Conservation (phyloP, 768 basidiomycete genomes). For the Xanthoconium purpureum region DNA sequence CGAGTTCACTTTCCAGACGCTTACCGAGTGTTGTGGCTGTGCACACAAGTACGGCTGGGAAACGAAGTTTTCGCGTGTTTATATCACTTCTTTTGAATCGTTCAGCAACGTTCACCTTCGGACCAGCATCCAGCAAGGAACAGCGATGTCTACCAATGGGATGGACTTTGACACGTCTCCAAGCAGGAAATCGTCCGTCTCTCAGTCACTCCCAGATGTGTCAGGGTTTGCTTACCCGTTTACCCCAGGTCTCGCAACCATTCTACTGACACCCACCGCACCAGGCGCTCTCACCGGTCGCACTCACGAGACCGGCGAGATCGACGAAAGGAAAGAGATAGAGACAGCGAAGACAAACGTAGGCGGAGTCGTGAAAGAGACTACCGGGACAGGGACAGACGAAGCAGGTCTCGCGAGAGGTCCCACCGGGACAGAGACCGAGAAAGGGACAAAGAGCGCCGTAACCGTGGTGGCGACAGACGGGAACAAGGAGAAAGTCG, state of each 20-base stretch:
- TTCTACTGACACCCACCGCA: slow-evolving; percentile 74
- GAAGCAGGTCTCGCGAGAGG: slow-evolving; percentile 50
- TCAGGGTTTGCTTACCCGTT: slow-evolving; percentile 5
- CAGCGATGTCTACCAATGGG: slow-evolving; percentile 45
- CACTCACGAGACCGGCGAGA: slow-evolving; percentile 54
- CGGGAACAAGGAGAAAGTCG: slow-evolving; percentile 54
- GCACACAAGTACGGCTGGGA: slow-evolving; percentile 7
- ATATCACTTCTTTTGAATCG: slow-evolving; percentile 9
- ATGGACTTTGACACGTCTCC: slow-evolving; percentile 68
- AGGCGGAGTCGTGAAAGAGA: slow-evolving; percentile 61
- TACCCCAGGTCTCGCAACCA: slow-evolving; percentile 60
- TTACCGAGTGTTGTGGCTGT: slow-evolving; percentile 18
- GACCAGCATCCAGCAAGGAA: slow-evolving; percentile 7
- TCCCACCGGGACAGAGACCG: slow-evolving; percentile 39
- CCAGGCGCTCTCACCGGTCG: slow-evolving; percentile 70
- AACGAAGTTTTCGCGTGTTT: slow-evolving; percentile 38
- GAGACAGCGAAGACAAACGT: slow-evolving; percentile 54
- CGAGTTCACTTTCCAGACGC: too few relatives aligned
- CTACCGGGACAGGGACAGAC: slow-evolving; percentile 47
- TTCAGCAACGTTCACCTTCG: slow-evolving; percentile 5
- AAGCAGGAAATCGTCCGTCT: slow-evolving; percentile 57
- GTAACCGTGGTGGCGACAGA: slow-evolving; percentile 46
- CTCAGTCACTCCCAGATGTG: not conserved
- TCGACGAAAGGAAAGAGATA: slow-evolving; percentile 48
- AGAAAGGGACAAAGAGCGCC: slow-evolving; percentile 35